Evolutionary conservation across 495 filamentous ascomycete genomes (phyloP).

Genomic region (Neurospora terricola): DNA sequence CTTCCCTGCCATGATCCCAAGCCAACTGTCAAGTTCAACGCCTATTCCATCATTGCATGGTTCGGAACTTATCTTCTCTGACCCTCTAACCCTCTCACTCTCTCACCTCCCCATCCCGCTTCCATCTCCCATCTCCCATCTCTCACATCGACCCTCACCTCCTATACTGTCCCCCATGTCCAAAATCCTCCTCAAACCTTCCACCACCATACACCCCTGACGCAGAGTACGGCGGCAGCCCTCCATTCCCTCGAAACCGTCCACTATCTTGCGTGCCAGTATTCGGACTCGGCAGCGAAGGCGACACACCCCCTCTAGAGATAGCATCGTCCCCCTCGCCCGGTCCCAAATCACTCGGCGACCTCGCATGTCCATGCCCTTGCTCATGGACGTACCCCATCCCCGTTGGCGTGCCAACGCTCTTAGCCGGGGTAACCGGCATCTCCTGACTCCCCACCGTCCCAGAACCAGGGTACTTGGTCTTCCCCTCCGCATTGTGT

Average conservation of each 20-base stretch:
- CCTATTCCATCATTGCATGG: too few relatives aligned
- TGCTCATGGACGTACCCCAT: background rate
- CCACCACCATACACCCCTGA: background rate
- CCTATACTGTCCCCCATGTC: background rate
- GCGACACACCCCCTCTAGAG: background rate
- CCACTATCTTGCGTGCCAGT: background rate
- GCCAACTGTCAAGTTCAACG: background rate
- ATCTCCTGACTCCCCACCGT: background rate
- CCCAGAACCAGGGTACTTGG: background rate
- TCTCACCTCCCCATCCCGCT: background rate
- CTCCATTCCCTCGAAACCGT: background rate
- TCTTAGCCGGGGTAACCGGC: background rate
- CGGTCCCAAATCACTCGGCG: background rate
- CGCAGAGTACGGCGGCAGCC: background rate
- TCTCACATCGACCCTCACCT: background rate
- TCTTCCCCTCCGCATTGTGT: background rate
- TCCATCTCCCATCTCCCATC: background rate
- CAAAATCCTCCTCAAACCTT: background rate
- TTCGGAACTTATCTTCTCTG: too few relatives aligned
- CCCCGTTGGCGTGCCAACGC: background rate
- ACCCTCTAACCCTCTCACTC: too few relatives aligned
- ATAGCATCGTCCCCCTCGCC: background rate
- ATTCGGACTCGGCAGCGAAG: background rate
- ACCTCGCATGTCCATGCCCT: background rate
- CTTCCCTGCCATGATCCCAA: background rate